phyloP scores from a whole-genome alignment of 2,329 filamentous ascomycete species.

The Ascosphaera aggregata region DNA sequence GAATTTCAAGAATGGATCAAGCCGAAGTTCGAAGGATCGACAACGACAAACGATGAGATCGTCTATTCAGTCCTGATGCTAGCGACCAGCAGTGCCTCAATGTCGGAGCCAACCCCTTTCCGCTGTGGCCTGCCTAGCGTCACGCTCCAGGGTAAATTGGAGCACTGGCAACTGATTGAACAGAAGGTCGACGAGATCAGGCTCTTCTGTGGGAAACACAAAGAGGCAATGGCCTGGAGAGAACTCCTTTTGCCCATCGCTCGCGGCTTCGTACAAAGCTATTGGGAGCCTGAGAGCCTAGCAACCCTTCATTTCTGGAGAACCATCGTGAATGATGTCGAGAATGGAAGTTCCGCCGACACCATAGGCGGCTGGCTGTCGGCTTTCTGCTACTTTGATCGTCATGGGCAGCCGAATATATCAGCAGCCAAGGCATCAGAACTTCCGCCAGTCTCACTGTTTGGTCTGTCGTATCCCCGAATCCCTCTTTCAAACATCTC shows the following conservation, averaged over 20 bases:
- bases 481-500: not conserved
- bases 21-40: not conserved
- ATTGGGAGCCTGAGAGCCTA: not conserved
- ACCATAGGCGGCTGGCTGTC: not conserved
- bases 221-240: not conserved
- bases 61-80: not conserved
- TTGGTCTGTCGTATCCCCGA: not conserved
- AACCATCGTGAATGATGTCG: not conserved
- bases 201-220: not conserved
- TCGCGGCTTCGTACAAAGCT: not conserved
- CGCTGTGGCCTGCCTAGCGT: not conserved
- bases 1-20: not conserved
- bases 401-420: not conserved
- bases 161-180: not conserved
- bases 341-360: not conserved
- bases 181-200: not conserved
- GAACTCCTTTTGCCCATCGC: not conserved
- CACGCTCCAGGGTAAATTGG: not conserved
- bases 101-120: not conserved
- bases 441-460: not conserved
- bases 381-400: not conserved
- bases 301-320: not conserved
- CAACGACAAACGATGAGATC: not conserved
- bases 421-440: not conserved
- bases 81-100: not conserved